These are phyloP conservation scores for Leccinum angustisporum DNA, from an alignment of 1,284 basidiomycete genomes.

Conservation along the genomic window DNA sequence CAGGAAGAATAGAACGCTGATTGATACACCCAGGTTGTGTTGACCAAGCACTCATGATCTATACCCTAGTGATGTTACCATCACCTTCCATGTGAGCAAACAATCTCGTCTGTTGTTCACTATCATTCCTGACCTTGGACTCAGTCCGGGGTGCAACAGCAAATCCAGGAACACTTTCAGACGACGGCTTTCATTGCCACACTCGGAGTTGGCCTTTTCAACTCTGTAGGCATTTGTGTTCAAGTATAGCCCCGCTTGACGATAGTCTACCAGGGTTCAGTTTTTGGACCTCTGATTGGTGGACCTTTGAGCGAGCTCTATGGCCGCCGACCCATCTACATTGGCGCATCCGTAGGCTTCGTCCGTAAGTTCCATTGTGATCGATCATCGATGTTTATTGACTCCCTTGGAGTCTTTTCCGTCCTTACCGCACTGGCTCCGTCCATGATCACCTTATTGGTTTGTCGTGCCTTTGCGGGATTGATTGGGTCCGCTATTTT, in stretches of 20 bases:
- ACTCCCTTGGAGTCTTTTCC: conserved; percentile 20
- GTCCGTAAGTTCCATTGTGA: conserved; percentile 8
- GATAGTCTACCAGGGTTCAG: conserved; percentile 15
- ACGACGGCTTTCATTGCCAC: conserved; percentile 20
- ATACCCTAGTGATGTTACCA: conserved; percentile 21
- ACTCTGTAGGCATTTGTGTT: conserved; percentile 19
- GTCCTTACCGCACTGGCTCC: conserved; percentile 22
- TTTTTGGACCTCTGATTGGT: conserved; percentile 30
- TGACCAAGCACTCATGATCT: conserved; percentile 7
- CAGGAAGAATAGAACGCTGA: conserved; percentile 6
- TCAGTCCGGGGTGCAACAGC: conserved; percentile 29
- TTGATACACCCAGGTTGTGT: background rate
- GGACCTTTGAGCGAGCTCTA: conserved; percentile 29
- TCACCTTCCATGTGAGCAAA: conserved; percentile 28
- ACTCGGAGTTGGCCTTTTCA: conserved; percentile 28
- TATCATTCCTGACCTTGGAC: background rate
- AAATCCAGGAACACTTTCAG: conserved; percentile 27
- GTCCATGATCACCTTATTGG: conserved; percentile 15
- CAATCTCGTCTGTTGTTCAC: background rate
- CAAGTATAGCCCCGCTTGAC: background rate
- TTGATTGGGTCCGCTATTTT: conserved; percentile 25
- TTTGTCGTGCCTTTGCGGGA: conserved; percentile 23
- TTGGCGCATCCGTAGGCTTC: conserved; percentile 26
- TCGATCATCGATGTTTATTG: background rate
- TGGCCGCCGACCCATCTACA: conserved; percentile 26